These are phyloP conservation scores for Ceratocystis cubensis DNA, from an alignment of 2,329 filamentous ascomycete species.

Conservation along the genomic window DNA sequence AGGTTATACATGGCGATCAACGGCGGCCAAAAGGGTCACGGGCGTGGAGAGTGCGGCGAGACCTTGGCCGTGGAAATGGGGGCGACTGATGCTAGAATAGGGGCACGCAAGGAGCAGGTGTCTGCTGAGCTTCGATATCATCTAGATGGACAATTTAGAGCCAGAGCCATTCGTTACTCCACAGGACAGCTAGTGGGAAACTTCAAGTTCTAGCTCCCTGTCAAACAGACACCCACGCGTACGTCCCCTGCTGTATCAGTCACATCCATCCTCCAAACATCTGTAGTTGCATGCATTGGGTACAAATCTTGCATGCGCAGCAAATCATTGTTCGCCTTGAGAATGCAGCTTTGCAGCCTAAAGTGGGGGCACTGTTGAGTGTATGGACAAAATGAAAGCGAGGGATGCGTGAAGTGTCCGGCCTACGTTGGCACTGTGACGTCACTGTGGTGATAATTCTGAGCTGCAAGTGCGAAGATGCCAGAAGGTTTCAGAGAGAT, in stretches of 20 bases:
- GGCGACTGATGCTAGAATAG: constrained; percentile 11
- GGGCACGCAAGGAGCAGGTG: neutral
- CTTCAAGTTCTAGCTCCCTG: neutral
- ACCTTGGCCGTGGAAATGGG: constrained; percentile 38
- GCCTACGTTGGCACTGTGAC: neutral
- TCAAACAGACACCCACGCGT: neutral
- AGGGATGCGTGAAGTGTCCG: neutral
- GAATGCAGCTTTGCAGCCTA: constrained; percentile 11
- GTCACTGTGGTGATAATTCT: neutral
- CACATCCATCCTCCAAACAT: neutral
- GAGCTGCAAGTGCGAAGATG: neutral
- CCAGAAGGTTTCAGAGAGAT: neutral
- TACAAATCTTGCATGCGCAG: neutral
- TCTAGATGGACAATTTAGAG: no score
- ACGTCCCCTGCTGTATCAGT: neutral
- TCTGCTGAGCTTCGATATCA: neutral
- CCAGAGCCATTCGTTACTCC: no score
- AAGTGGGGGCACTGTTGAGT: constrained; percentile 2
- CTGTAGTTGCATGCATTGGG: constrained; percentile 11
- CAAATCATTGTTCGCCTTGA: neutral
- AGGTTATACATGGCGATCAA: constrained; percentile 42
- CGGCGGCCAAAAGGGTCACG: constrained; percentile 45
- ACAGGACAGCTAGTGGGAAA: neutral
- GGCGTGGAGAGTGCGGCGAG: constrained; percentile 52
- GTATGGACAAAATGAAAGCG: neutral